Conservation (phyloP, 2,329 filamentous ascomycete genomes). For the Sclerotinia sclerotiorum region DNA sequence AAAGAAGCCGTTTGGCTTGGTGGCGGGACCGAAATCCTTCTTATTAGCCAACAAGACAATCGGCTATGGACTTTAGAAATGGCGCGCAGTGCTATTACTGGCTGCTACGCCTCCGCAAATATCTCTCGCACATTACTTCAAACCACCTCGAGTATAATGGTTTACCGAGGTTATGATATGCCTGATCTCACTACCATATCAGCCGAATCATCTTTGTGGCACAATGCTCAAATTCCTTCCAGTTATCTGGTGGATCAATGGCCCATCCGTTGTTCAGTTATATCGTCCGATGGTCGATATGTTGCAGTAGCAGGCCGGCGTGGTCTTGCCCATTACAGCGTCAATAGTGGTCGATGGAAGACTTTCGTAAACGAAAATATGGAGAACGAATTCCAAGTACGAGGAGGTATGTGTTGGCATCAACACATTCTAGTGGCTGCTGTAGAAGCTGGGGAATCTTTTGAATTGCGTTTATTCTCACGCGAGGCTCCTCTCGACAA, state of each 20-base stretch:
- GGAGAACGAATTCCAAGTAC: conserved; percentile 88
- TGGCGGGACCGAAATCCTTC: conserved; percentile 79
- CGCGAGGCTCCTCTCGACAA: conserved; percentile 77
- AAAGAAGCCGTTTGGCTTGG: conserved; percentile 81
- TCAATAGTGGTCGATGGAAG: conserved; percentile 93
- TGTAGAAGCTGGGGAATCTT: conserved; percentile 79
- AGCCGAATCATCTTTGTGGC: conserved; percentile 91
- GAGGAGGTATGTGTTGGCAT: conserved; percentile 98
- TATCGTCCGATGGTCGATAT: conserved; percentile 90
- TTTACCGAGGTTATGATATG: conserved; percentile 91
- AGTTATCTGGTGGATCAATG: conserved; percentile 87
- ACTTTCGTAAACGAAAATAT: conserved; percentile 78
- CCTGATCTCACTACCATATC: conserved; percentile 89
- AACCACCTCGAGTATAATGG: conserved; percentile 82
- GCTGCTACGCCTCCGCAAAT: conserved; percentile 89
- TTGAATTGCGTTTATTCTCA: conserved; percentile 89
- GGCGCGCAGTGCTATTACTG: conserved; percentile 88
- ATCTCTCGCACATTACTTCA: conserved; percentile 86
- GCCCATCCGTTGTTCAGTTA: conserved; percentile 84
- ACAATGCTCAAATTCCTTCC: conserved; percentile 81
- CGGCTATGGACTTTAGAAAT: conserved; percentile 87
- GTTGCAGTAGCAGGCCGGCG: conserved; percentile 92
- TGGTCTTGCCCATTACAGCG: conserved; percentile 92
- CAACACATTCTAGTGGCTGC: conserved; percentile 92
- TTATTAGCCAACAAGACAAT: conserved; percentile 70